Base-by-base conservation (phyloP, 163 green algal genomes). In the Volvox carteri region DNA sequence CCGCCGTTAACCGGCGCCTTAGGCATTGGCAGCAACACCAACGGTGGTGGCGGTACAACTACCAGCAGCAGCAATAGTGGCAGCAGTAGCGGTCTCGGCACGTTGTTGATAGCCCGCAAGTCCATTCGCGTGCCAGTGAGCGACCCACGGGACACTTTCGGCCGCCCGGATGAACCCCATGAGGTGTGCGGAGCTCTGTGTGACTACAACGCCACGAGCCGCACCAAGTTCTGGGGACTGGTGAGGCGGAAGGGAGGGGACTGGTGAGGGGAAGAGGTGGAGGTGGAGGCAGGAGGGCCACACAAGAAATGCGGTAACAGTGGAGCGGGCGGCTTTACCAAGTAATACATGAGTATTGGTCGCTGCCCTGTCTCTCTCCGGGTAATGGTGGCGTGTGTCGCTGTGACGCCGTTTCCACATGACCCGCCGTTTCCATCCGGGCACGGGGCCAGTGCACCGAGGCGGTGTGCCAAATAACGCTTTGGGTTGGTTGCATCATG, bases 51-150 rank as follows among this genome's bases (percentile, higher is more conserved):
- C 14, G n/a, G 62, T 41, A 73, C 23, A 4, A 39, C 2, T 28
- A 73, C 35, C 19, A 16, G 72, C 11, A 62, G 42, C 41, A 37
- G 23, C 25, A 44, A 21, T 7, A 62, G 41, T 21, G 60, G 7
- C n/a, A 23, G 35, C 33, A 48, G 4, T n/a, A 48, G 52, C 35
- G 33, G 33, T 35, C 12, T n/a, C 35, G 23, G 16, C 14, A 18
- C 25, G 18, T 0, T 85, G 21, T 35, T 85, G 18, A 37, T 90
- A 0, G 67, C 75, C 16, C 85, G 72, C 16, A 37, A 84, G n/a
- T 25, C 85, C 28, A 65, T 92, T 0, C 87, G 65, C 72, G 60
- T 92, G 7, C 21, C 18, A 16, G 78, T 68, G 9, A 39, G 33
- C 23, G 5, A 44, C 58, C 19, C n/a, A 0, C 42, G 72, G 33